Conservation (phyloP, 1,139 yeast genomes). For the Arxiozyma bovina region DNA sequence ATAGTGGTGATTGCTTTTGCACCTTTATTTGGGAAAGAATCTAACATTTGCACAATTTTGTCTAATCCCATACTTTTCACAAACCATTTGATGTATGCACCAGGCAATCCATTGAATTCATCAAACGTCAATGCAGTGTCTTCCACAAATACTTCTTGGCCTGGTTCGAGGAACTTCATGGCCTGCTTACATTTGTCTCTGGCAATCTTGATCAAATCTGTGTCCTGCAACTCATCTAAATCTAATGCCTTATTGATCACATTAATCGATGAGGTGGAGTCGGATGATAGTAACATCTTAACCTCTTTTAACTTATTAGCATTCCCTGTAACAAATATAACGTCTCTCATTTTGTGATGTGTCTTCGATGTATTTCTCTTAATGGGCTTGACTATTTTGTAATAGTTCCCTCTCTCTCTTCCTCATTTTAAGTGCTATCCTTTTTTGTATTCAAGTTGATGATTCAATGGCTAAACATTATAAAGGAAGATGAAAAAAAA, state of each 20-base stretch:
- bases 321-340: conserved; percentile 71
- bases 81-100: conserved; percentile 91
- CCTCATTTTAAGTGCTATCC: neutral
- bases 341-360: conserved; percentile 8
- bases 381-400: neutral
- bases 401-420: neutral
- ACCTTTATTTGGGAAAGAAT: conserved; percentile 70
- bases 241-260: conserved; percentile 61
- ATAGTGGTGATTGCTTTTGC: conserved; percentile 90
- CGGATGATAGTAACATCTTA: conserved; percentile 51
- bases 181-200: conserved; percentile 74
- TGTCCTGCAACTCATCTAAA: conserved; percentile 84
- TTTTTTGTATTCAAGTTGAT: too few species aligned
- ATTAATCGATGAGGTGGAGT: conserved; percentile 32
- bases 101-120: conserved; percentile 81
- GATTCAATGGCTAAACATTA: too few species aligned
- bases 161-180: conserved; percentile 39
- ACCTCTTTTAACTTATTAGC: conserved; percentile 82
- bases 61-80: conserved; percentile 59
- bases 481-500: neutral
- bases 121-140: conserved; percentile 85
- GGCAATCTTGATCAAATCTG: conserved; percentile 67
- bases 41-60: conserved; percentile 68
- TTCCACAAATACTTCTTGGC: conserved; percentile 84
- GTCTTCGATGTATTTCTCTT: neutral